Evolutionary conservation across 2,329 filamentous ascomycete species (phyloP), one percentile per base, ranked within the genome.

Genomic region (Ilyonectria mors-panacis): DNA sequence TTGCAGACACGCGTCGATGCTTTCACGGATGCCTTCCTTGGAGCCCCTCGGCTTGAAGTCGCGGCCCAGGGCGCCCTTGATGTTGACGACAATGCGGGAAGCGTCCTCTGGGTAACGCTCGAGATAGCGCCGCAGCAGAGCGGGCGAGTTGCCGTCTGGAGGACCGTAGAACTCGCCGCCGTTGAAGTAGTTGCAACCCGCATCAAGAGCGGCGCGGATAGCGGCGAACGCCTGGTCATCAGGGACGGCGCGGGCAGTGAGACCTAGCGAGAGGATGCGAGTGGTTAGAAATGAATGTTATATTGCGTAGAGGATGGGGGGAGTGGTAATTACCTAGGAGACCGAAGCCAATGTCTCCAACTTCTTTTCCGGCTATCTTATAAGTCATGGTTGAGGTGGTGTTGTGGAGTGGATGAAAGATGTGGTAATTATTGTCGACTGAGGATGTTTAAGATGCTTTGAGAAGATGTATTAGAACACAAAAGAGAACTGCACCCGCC

Each of bases 111-210:
- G 89, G 75, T 91, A 86, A 68, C 85, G 82, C 37, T 82, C 83
- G 73, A 92, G 89, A 78, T 91, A 92, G 23, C 84, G 81, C 60
- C 86, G 83, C n/a, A 92, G 78, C 30, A 92, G 81, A 55, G 85
- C 83, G 59, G 89, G 86, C 62, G 80, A 82, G 79, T 91, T 89
- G 72, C 81, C 81, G 15, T 85, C 81, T 2, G 84, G 84, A 0
- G 81, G 78, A 30, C 90, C 90, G 77, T 92, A 92, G 75, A 91
- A 85, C 73, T 91, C 87, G 69, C 85, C 88, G 30, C 82, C 88
- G 71, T 91, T 89, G 86, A 88, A 89, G 65, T 84, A 83, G 63
- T 74, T 71, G 56, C 79, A 80, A 60, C 83, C 81, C 5, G 74
- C 70, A 9, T 77, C 74, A 17, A 90, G 78, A 12, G 88, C 80